A percentile compares a stretch with the other conserved stretches of the same genome.
Conservation (phyloP, 73 alveolate species). For the Paramecium sonneborni region DNA sequence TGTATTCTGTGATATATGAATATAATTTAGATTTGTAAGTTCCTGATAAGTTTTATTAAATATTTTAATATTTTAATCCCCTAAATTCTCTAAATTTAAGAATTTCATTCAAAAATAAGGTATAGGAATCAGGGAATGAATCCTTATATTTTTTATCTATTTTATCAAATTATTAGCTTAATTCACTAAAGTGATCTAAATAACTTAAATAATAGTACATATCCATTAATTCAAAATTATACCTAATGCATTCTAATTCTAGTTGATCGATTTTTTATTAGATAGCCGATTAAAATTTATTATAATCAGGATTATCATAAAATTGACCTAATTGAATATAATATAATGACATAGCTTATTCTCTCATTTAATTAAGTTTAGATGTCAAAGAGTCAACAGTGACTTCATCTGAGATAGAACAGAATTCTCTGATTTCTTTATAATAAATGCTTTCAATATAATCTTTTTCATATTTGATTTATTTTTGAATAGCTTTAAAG, state of each 20-base stretch:
- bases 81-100: not conserved
- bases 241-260: not conserved
- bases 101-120: not conserved
- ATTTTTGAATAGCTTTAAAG: not conserved
- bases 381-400: not conserved
- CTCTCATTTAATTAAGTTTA: not conserved
- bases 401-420: not conserved
- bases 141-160: not conserved
- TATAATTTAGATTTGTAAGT: not conserved
- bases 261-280: not conserved
- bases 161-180: not conserved
- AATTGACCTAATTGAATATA: not conserved
- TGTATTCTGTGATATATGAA: not conserved
- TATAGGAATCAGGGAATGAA: not conserved
- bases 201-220: not conserved
- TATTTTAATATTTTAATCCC: not conserved
- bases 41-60: not conserved
- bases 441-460: not conserved
- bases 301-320: not conserved
- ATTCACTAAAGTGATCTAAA: not conserved
- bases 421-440: not conserved
- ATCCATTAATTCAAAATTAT: constrained; percentile 13
- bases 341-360: not conserved
- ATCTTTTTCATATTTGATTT: constrained; percentile 1
- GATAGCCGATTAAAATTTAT: not conserved